Conservation (phyloP, 2,329 filamentous ascomycete species). For the Talaromyces sp. region DNA sequence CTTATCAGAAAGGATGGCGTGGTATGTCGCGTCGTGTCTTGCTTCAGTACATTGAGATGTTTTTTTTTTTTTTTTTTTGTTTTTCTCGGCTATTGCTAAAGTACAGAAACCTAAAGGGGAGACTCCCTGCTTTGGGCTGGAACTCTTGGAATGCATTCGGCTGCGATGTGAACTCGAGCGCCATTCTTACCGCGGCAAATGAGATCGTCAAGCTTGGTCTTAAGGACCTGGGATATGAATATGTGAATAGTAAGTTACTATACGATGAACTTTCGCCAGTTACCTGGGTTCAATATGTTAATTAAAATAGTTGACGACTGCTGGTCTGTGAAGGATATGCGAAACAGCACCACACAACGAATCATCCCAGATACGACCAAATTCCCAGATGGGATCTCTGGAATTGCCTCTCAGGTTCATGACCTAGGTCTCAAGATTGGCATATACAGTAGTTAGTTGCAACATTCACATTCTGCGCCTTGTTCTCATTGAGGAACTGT, state of each 20-base stretch:
- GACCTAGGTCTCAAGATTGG: slow-evolving; percentile 62
- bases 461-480: neutral
- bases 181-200: slow-evolving; percentile 51
- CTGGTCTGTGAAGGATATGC: slow-evolving; percentile 53
- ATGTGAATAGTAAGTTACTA: slow-evolving; percentile 42
- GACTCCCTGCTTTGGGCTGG: slow-evolving; percentile 45
- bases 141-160: slow-evolving; percentile 52
- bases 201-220: slow-evolving; percentile 51
- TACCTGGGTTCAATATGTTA: no score
- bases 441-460: slow-evolving; percentile 58
- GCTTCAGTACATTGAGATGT: neutral
- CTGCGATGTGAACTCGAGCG: slow-evolving; percentile 51
- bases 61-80: neutral
- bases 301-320: slow-evolving; percentile 58
- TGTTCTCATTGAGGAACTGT: neutral
- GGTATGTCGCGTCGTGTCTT: slow-evolving; percentile 19
- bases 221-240: slow-evolving; percentile 54
- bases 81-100: neutral
- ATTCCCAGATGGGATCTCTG: slow-evolving; percentile 63
- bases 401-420: slow-evolving; percentile 58
- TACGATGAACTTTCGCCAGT: no score
- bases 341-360: slow-evolving; percentile 48
- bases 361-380: slow-evolving; percentile 53
- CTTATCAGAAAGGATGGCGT: slow-evolving; percentile 32
- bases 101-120: slow-evolving; percentile 19